phyloP scores from a whole-genome alignment of 176 grass and related monocot genomes.

The Ensete ventricosum region DNA sequence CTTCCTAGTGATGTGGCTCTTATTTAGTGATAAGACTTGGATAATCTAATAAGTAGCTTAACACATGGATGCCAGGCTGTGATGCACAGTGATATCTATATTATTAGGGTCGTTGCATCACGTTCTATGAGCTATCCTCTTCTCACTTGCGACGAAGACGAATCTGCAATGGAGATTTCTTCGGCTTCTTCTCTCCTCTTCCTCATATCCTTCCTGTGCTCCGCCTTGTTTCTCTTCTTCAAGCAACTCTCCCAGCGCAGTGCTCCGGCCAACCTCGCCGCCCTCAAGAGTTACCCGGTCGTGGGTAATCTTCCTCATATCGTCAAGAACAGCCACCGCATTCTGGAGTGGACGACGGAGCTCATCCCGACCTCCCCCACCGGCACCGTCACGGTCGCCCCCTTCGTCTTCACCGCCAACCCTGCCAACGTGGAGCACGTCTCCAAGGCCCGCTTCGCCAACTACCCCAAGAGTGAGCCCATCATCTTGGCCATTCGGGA shows the following conservation, averaged over 20 bases:
- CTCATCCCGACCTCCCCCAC: neutral
- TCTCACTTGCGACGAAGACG: too few relatives aligned
- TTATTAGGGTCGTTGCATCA: too few relatives aligned
- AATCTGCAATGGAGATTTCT: too few relatives aligned
- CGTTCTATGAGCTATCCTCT: too few relatives aligned
- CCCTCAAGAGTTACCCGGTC: neutral
- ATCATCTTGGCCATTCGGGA: neutral
- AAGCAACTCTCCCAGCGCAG: neutral
- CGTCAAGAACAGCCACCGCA: neutral
- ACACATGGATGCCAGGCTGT: too few relatives aligned
- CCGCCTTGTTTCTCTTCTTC: neutral
- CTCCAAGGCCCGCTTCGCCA: neutral
- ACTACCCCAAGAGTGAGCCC: neutral
- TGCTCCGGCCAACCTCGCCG: neutral
- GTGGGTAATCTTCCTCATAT: neutral
- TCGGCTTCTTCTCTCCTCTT: neutral
- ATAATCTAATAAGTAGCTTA: too few relatives aligned
- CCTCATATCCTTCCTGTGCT: neutral
- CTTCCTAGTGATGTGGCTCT: too few relatives aligned
- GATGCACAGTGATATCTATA: too few relatives aligned
- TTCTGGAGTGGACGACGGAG: neutral
- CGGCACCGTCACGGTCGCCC: neutral
- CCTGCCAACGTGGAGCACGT: neutral
- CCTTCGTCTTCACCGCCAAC: constrained; percentile 6
- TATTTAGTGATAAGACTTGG: too few relatives aligned